Conservation (phyloP, 352 stramenopile genomes). For the Pythium utonaiense region DNA sequence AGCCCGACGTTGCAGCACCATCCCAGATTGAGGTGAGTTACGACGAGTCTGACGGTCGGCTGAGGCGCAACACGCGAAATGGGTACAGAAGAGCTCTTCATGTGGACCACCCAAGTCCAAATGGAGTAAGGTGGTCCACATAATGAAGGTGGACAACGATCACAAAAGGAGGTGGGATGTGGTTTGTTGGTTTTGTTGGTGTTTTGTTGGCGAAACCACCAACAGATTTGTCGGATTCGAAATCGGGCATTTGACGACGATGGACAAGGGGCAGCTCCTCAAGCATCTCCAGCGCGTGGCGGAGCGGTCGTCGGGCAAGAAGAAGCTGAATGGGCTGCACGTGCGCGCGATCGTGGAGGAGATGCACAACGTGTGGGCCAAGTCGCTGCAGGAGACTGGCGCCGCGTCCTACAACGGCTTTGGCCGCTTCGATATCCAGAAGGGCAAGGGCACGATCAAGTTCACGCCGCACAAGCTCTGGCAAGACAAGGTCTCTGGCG, state of each 20-base stretch:
- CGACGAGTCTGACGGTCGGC: not conserved
- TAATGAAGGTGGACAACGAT: not conserved
- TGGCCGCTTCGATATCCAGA: constrained; percentile 43
- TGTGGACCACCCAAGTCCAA: not conserved
- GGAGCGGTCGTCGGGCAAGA: constrained; percentile 30
- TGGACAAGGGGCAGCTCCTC: constrained; percentile 47
- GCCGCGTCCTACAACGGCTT: constrained; percentile 34
- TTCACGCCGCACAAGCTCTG: constrained; percentile 38
- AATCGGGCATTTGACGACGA: constrained; percentile 9
- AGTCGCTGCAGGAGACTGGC: constrained; percentile 43
- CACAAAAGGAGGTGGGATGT: not conserved
- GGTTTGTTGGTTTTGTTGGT: not conserved
- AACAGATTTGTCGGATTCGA: not conserved
- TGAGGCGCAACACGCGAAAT: not conserved
- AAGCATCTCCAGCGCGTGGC: constrained; percentile 44
- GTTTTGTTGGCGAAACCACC: not conserved
- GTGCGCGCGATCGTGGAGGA: constrained; percentile 41
- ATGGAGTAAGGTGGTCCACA: not conserved
- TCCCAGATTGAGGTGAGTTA: not conserved
- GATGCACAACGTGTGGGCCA: constrained; percentile 36
- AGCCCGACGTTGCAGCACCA: not conserved
- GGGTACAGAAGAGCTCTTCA: constrained; percentile 1
- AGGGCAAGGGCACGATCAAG: constrained; percentile 43
- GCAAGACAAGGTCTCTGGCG: constrained; percentile 37
- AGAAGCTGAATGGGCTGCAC: constrained; percentile 41